Evolutionary conservation across 495 filamentous ascomycete genomes (phyloP), one percentile per base, ranked within the genome.

Genomic region (Penicillium chermesinum): DNA sequence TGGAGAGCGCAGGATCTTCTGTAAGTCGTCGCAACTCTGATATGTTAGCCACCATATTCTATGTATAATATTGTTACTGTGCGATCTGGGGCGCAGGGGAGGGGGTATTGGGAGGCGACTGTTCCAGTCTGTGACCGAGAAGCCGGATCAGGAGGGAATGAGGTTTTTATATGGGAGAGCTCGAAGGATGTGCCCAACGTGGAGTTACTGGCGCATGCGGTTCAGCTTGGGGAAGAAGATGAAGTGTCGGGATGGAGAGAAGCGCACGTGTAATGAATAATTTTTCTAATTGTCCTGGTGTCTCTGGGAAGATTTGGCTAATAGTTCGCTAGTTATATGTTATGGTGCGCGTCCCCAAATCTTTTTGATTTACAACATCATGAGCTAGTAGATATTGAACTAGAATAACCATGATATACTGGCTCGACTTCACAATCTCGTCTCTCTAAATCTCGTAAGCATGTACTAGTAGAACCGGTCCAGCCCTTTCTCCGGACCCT

Each of bases 11-110:
- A 85, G 46, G 57, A n/a, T n/a, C n/a, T n/a, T n/a, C n/a, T n/a
- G n/a, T n/a, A n/a, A n/a, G n/a, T n/a, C n/a, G n/a, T n/a, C n/a
- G n/a, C n/a, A n/a, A n/a, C n/a, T n/a, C n/a, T n/a, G n/a, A n/a
- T n/a, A n/a, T n/a, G n/a, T 57, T 66, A 66, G n/a, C 63, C 59
- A 5, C 82, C 82, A 0, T 85, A 84, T 55, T 85, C 84, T 50
- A 84, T 85, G 48, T 77, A 80, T 49, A 85, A 85, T 57, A 84
- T 85, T 38, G 80, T 85, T 52, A 80, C 81, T 6, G 80, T 85
- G n/a, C 54, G 75, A 25, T 80, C 82, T 0, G 73, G 72, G 38
- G 70, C 69, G 41, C 82, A 85, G 63, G 75, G n/a, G 76, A 2
- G 74, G 60, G 39, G 82, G 82, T 0, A 66, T 85, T 15, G 82